Evolutionary conservation across 208 protist genomes (phyloP).

Genomic region (Trypanosoma mega): DNA sequence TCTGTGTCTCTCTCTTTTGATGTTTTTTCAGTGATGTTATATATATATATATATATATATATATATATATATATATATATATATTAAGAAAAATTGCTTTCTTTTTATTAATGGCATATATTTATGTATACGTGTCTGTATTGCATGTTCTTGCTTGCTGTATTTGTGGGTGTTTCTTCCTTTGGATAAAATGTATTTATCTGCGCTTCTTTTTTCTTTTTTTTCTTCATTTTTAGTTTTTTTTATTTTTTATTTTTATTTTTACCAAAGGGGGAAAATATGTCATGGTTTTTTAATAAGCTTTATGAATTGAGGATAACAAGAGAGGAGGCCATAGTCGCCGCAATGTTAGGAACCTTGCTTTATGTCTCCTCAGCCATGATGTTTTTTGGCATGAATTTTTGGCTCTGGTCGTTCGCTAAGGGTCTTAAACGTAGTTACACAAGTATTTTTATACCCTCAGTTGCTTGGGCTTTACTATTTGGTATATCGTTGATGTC

Average conservation of each 20-base stretch:
- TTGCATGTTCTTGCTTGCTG: too few relatives aligned
- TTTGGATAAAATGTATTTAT: too few relatives aligned
- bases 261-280: too few relatives aligned
- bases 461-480: slow-evolving; percentile 28
- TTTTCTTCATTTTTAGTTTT: slow-evolving; percentile 17
- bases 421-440: slow-evolving; percentile 37
- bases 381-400: slow-evolving; percentile 53
- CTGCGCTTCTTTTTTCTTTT: slow-evolving; percentile 14
- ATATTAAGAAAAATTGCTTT: too few relatives aligned
- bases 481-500: slow-evolving; percentile 16
- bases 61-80: slow-evolving; percentile 20
- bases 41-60: too few relatives aligned
- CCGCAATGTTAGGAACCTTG: slow-evolving; percentile 22
- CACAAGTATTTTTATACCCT: slow-evolving; percentile 34
- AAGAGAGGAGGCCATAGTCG: slow-evolving; percentile 8
- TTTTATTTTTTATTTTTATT: slow-evolving; percentile 15
- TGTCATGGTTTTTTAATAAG: neutral
- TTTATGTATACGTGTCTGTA: too few relatives aligned
- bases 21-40: too few relatives aligned
- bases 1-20: too few relatives aligned
- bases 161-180: too few relatives aligned
- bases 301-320: slow-evolving; percentile 9
- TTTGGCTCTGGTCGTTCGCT: slow-evolving; percentile 49
- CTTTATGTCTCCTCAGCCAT: slow-evolving; percentile 38
- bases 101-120: too few relatives aligned